These are phyloP conservation scores for Brassica napus DNA, from an alignment of 345 rosid species.

Conservation along the genomic window DNA sequence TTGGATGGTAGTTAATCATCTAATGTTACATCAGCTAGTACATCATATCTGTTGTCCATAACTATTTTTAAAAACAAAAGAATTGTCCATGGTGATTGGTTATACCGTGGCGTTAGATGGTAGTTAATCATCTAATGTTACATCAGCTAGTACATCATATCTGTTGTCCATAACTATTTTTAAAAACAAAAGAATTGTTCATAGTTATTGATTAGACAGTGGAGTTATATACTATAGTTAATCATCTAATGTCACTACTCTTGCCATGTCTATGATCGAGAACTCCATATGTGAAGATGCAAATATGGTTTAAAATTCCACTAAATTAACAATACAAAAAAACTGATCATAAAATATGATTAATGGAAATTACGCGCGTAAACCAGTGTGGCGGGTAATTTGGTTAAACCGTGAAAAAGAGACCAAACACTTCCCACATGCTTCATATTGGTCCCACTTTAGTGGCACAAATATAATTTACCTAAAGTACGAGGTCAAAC, in stretches of 20 bases:
- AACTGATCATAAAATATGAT: not conserved
- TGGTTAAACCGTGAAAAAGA: constrained; percentile 35
- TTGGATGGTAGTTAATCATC: not conserved
- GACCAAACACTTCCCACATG: constrained; percentile 33
- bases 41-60: not conserved
- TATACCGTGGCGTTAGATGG: not conserved
- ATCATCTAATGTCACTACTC: not conserved
- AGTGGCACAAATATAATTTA: not conserved
- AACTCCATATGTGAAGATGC: not conserved
- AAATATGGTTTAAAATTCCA: not conserved
- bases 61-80: not conserved
- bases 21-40: not conserved
- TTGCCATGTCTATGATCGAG: not conserved
- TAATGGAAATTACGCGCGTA: not conserved
- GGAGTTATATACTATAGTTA: not conserved
- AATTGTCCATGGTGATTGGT: not conserved
- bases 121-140: not conserved
- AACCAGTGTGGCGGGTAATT: not conserved
- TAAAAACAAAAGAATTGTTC: not conserved
- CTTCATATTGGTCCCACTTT: constrained; percentile 29
- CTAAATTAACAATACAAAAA: not conserved
- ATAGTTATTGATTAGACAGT: not conserved
- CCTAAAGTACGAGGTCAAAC: constrained; percentile 30
- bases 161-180: not conserved
- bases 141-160: not conserved